phyloP scores from a whole-genome alignment of 1,284 basidiomycete species.

The Inonotus obliquus region DNA sequence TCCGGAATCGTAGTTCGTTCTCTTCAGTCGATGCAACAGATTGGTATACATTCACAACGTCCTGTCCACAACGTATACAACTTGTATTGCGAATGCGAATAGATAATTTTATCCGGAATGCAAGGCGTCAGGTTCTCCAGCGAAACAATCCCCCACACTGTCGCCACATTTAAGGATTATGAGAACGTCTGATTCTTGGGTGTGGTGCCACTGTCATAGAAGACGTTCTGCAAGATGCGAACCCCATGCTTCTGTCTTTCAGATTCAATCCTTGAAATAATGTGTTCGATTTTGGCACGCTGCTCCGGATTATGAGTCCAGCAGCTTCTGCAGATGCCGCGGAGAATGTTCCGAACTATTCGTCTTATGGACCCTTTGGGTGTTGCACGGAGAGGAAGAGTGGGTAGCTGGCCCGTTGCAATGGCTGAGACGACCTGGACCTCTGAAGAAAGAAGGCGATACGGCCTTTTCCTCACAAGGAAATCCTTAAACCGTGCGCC shows the following conservation, averaged over 20 bases:
- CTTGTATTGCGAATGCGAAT: no score
- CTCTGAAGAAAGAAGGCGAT: not conserved
- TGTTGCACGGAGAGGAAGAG: not conserved
- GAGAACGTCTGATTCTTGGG: no score
- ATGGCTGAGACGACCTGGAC: not conserved
- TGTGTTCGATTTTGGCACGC: not conserved
- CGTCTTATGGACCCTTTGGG: not conserved
- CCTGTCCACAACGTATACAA: no score
- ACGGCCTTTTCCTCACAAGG: not conserved
- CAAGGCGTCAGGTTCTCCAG: no score
- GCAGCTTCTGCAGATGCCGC: conserved; percentile 1
- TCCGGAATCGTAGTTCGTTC: no score
- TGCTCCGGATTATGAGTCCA: conserved; percentile 2
- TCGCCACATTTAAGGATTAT: no score
- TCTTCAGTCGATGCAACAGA: no score
- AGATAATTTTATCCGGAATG: no score
- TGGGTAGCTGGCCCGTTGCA: not conserved
- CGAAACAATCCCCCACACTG: no score
- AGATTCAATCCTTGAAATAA: not conserved
- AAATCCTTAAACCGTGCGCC: not conserved
- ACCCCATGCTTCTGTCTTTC: not conserved
- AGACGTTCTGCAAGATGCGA: not conserved
- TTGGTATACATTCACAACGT: no score
- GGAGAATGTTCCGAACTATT: not conserved
- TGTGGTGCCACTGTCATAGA: not conserved